Evolutionary conservation across 768 basidiomycete species (phyloP).

Genomic region (Pleurotus sapidus): DNA sequence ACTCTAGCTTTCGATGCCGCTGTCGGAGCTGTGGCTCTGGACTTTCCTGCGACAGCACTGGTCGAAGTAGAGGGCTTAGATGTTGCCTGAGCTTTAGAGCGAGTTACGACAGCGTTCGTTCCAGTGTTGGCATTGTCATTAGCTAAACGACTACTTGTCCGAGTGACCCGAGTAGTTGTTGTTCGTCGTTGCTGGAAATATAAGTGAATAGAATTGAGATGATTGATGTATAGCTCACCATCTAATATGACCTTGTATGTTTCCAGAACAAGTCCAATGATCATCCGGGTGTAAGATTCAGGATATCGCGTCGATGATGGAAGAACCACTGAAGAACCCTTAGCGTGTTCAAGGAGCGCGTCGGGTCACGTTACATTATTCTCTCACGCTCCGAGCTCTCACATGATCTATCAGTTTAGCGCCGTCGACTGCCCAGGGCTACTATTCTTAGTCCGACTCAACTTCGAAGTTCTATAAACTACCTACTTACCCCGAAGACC

Average conservation of each 20-base stretch:
- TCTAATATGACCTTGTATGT: too few species aligned
- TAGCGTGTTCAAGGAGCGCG: neutral
- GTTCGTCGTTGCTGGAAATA: neutral
- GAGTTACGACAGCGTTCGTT: neutral
- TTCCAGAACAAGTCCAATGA: too few species aligned
- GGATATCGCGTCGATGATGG: too few species aligned
- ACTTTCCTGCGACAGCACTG: neutral
- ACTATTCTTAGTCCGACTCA: too few species aligned
- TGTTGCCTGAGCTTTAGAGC: constrained; percentile 4
- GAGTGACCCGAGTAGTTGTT: constrained; percentile 1
- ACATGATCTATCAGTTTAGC: too few species aligned
- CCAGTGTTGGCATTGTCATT: constrained; percentile 2
- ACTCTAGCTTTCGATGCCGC: neutral
- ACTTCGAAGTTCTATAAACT: too few species aligned
- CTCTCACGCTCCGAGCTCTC: too few species aligned
- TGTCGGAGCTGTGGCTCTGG: neutral
- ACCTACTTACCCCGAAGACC: too few species aligned
- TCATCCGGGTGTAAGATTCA: too few species aligned
- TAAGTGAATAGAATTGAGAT: neutral
- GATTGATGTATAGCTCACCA: too few species aligned
- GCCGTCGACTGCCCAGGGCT: too few species aligned
- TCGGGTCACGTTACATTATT: neutral
- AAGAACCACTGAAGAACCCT: too few species aligned
- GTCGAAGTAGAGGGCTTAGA: neutral
- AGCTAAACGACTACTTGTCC: constrained; percentile 1